Conservation (phyloP, 371 early-diverging fungal species). For the Syncephalastrum contaminatum region DNA sequence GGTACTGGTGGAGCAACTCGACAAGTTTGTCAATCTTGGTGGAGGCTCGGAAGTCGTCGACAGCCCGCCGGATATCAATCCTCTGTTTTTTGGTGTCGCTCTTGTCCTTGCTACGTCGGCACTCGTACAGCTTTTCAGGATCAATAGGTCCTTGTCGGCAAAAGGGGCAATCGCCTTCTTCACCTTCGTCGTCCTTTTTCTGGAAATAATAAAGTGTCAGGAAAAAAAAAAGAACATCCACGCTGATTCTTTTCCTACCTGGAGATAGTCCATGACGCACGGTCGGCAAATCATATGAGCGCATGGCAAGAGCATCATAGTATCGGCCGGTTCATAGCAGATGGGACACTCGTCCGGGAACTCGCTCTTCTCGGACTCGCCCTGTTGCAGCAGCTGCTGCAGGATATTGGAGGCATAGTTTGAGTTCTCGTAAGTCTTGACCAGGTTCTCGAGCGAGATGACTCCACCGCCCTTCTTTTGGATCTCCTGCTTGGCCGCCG, state of each 20-base stretch:
- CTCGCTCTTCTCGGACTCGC: not conserved
- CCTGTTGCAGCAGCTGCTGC: conserved; percentile 9
- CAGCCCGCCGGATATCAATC: conserved; percentile 39
- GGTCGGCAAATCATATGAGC: conserved; percentile 65
- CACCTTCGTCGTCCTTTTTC: conserved; percentile 54
- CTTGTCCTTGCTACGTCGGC: not conserved
- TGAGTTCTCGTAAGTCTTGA: conserved; percentile 37
- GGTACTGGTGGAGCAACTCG: conserved; percentile 36
- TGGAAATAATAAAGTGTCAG: conserved; percentile 10
- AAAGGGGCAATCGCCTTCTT: conserved; percentile 59
- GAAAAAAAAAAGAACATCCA: not conserved
- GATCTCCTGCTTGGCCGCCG: conserved; percentile 13
- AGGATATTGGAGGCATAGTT: conserved; percentile 18
- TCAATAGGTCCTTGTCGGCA: conserved; percentile 55
- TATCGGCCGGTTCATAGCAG: conserved; percentile 44
- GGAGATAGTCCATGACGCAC: conserved; percentile 60
- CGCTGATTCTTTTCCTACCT: conserved; percentile 25
- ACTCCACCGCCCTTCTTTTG: conserved; percentile 26
- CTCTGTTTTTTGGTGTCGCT: conserved; percentile 4
- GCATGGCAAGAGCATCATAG: conserved; percentile 60
- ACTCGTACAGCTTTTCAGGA: conserved; percentile 51
- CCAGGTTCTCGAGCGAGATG: conserved; percentile 43
- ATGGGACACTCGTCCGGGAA: conserved; percentile 33
- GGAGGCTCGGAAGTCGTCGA: conserved; percentile 52
- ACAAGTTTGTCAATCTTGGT: conserved; percentile 69